Base-by-base conservation (phyloP, 163 green algal genomes). In the Prototheca wickerhamii region DNA sequence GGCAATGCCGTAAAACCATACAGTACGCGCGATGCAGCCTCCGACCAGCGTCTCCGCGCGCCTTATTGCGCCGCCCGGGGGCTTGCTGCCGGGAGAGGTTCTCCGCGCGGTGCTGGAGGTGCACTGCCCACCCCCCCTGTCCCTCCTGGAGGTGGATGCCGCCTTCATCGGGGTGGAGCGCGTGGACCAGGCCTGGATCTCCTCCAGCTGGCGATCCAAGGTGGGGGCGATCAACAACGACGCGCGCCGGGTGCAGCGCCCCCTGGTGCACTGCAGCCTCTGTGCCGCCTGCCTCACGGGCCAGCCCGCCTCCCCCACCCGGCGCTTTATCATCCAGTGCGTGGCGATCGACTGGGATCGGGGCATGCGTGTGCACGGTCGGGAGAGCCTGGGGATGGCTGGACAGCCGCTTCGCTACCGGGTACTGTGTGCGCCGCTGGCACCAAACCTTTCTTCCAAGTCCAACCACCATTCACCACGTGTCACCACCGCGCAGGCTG, bases 111-210 rank as follows among this genome's bases (percentile, higher is more conserved):
- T 54, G 12, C 46, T 54, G 46, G 46, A 54, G 46, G 18, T 54
- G 12, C 23, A 29, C 5, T 12, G 15, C 12, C 46, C 46, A 21
- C 10, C 12, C 18, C 46, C 46, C 18, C 18, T 54, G 46, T 12
- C 46, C 35, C 50, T 77, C 49, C 40, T 61, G 51, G 70, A 78
- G 21, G 54, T 78, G 2, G 55, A 71, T 23, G 35, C 74, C 28
- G 31, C 66, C 33, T 71, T 78, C 23, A 28, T n/a, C 4, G 71
- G 71, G 32, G n/a, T 74, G 21, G 71, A 78, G 60, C 59, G 71
- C 29, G 62, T 78, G 26, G 71, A 78, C 57, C 71, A 56, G 5
- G 70, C 65, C 1, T 78, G 65, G 61, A 65, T 78, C 43, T 55
- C 61, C 29, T 53, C 53, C 33, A 10, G 31, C 1, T 78, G 73